Evolutionary conservation across 148 eudicot species (phyloP).

Genomic region (Rhododendron simsii): DNA sequence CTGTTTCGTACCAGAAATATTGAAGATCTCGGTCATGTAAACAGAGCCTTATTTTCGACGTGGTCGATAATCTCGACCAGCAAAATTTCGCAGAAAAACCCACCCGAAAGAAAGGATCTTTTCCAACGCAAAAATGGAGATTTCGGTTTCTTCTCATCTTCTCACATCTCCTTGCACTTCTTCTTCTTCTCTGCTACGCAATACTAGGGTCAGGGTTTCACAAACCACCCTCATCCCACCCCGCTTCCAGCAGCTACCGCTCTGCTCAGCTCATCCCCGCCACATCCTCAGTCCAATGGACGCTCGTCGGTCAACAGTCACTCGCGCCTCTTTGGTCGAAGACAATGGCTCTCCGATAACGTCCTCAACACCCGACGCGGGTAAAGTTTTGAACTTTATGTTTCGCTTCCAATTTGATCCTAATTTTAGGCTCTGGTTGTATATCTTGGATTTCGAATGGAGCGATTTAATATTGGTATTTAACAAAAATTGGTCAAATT

Average conservation of each 20-base stretch:
- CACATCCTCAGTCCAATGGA: conserved; percentile 16
- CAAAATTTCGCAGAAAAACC: background rate
- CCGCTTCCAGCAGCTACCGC: conserved; percentile 1
- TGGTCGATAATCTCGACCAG: too few relatives aligned
- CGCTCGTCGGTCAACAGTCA: conserved; percentile 8
- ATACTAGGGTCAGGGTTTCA: conserved; percentile 16
- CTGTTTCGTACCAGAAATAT: too few relatives aligned
- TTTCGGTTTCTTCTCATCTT: conserved; percentile 18
- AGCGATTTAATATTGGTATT: background rate
- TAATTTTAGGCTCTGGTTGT: background rate
- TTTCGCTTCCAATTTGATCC: background rate
- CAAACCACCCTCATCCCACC: conserved; percentile 1
- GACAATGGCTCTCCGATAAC: conserved; percentile 35
- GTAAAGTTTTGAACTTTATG: conserved; percentile 5
- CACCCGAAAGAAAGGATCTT: background rate
- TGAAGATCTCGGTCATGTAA: too few relatives aligned
- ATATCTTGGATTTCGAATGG: background rate
- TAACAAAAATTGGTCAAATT: background rate
- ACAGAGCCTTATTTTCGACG: too few relatives aligned
- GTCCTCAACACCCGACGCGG: conserved; percentile 17
- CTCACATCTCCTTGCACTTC: conserved; percentile 1
- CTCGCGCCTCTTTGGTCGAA: conserved; percentile 33
- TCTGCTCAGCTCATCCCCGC: conserved; percentile 4
- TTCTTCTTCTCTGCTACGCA: conserved; percentile 15
- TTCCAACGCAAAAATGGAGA: conserved; percentile 20